Evolutionary conservation across 495 filamentous ascomycete genomes (phyloP), one percentile per base, ranked within the genome.

Genomic region (Bombardia bombarda): DNA sequence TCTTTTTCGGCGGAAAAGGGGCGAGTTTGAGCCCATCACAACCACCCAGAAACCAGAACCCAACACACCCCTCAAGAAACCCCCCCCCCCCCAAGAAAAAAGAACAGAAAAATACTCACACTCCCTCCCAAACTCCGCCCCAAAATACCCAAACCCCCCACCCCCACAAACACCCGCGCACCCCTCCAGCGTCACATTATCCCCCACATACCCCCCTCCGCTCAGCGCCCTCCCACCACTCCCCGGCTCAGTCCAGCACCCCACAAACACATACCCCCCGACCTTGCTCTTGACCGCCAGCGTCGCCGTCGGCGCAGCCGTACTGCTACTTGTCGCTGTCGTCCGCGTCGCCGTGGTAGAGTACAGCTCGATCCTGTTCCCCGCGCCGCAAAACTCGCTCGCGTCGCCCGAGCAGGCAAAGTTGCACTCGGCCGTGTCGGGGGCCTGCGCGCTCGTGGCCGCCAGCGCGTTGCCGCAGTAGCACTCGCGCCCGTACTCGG

Each of bases 401-500:
- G 45, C 37, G 33, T 72, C 62, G 18, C 70, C 73, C n/a, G 57
- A 55, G 50, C 71, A 75, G n/a, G 65, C 41, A 57, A 73, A 68
- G 47, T 61, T 69, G 50, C 70, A 78, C 17, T 78, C 71, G n/a
- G 43, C 45, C 10, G 22, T 18, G 62, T 42, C 20, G 50, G 52
- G 46, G 23, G 69, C 62, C 14, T 63, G 48, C 20, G 46, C 50
- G 58, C 65, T 74, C 43, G 51, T 58, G 14, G 63, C 24, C 12
- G 62, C 38, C 7, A 74, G 57, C 24, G 53, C 52, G 53, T 75
- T 68, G 20, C 72, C 73, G 51, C 73, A 78, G 41, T 67, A 78
- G 52, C 71, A 75, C 44, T 76, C 68, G 32, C 70, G 49, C 4
- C 62, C 66, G 44, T 70, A 75, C 50, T 77, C 73, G 9, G 64